A percentile compares a stretch with the other conserved stretches of the same genome.
These are phyloP conservation scores for Bassia scoparia DNA, from an alignment of 148 eudicot species.

Conservation along the genomic window DNA sequence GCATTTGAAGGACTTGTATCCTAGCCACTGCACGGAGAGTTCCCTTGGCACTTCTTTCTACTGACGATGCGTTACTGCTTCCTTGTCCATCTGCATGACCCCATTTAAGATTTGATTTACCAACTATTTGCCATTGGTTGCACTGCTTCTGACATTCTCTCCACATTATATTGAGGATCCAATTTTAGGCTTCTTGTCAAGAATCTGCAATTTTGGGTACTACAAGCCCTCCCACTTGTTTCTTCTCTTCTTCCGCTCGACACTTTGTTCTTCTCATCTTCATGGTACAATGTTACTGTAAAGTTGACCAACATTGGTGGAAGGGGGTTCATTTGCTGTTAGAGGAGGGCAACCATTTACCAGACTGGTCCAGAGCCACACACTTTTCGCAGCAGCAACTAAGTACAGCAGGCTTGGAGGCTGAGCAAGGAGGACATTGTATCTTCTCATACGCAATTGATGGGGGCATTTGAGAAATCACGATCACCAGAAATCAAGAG, in stretches of 20 bases:
- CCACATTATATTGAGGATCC: background rate
- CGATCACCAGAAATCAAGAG: conserved; percentile 89
- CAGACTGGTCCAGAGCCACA: conserved; percentile 95
- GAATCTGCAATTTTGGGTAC: background rate
- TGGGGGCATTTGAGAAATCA: conserved; percentile 88
- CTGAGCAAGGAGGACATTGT: conserved; percentile 86
- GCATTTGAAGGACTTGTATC: no score
- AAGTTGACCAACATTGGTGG: background rate
- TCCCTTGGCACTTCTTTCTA: no score
- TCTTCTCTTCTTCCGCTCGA: background rate
- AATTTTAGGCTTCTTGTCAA: background rate
- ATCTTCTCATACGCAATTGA: no score
- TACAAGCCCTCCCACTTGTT: background rate
- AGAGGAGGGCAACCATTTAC: conserved; percentile 66
- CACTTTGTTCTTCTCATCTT: background rate
- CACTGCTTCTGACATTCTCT: background rate
- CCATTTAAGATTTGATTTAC: no score
- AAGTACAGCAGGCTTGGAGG: conserved; percentile 73
- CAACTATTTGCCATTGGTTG: no score
- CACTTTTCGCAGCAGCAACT: conserved; percentile 77
- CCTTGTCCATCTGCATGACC: no score
- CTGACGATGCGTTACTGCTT: no score
- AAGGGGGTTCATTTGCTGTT: conserved; percentile 36
- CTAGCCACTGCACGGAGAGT: no score
- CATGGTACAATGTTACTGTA: background rate